Conservation (phyloP, 148 eudicot genomes). For the Persicaria maculosa region DNA sequence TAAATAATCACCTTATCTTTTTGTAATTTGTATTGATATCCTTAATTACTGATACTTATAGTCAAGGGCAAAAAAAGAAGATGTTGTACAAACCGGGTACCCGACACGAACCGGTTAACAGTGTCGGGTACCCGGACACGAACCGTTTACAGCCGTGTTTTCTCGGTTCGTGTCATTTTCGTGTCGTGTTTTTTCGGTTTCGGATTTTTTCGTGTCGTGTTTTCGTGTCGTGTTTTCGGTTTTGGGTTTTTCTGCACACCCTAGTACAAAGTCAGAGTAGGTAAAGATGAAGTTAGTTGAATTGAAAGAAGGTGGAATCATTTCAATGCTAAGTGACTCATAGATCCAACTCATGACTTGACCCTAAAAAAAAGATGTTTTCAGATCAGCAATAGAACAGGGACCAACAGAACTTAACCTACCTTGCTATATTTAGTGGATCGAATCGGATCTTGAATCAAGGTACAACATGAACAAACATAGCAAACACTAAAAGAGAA, state of each 20-base stretch:
- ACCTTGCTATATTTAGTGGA: background rate
- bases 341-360: background rate
- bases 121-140: too few species aligned
- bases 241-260: too few species aligned
- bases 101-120: too few species aligned
- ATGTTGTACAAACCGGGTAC: background rate
- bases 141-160: too few species aligned
- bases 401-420: background rate
- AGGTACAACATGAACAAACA: background rate
- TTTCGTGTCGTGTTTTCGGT: too few species aligned
- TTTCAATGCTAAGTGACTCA: slow-evolving; percentile 1
- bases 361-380: background rate
- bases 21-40: too few species aligned
- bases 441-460: background rate
- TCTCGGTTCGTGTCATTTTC: too few species aligned
- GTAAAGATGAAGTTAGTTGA: background rate
- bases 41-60: background rate
- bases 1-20: too few species aligned
- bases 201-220: too few species aligned
- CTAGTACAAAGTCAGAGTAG: background rate
- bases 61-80: background rate
- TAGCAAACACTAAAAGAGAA: background rate
- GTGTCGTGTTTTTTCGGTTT: too few species aligned
- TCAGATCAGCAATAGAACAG: background rate
- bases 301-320: background rate